Base-by-base conservation (phyloP, 2,329 filamentous ascomycete species). In the Drechslerella coelobrocha region DNA sequence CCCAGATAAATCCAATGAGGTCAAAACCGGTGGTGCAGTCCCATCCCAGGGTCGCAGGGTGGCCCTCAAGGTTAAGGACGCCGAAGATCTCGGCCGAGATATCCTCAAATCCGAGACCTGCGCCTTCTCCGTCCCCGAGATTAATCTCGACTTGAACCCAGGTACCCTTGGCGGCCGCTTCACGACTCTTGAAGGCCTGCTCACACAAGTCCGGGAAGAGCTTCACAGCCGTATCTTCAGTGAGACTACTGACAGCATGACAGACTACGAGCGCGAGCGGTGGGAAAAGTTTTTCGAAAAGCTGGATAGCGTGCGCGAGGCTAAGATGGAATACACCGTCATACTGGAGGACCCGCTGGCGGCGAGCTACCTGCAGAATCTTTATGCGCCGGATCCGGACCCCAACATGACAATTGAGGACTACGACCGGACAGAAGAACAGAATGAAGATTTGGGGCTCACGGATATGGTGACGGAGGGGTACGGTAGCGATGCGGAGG, bases 101-200 rank as follows among this genome's bases (percentile, higher is more conserved):
- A 96, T 99, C 71, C 88, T 99, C 76, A 99, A 99, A 83, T 92
- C 90, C 75, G 94, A 99, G 79, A 94, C 89, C 24, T 97, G 94
- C 77, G 88, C 87, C 10, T 84, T 99, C 71, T 86, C 88, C 76
- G 96, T 92, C 78, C 89, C 91, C 0, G 92, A 99, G 78, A 87
- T 97, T 17, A 86, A 88, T 75, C 86, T 99, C 9, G 86, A 88
- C 57, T 91, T 97, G 73, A 92, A 96, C 79, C 92, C 93, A 0
- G 94, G 94, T 62, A 99, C 94, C 0, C 86, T 99, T 17, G 94
- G 94, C 71, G 94, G 94, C 17, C 88, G 94, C 65, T 99, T 99
- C 82, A 99, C 94, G 19, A 99, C 94, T 0, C 88, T 99, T 19
- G 94, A 99, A 79, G 94, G 94, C 72, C 86, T 97, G 19, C 83